Evolutionary conservation across 73 alveolate species (phyloP), one percentile per base, ranked within the genome.

Genomic region (Stentor coeruleus): DNA sequence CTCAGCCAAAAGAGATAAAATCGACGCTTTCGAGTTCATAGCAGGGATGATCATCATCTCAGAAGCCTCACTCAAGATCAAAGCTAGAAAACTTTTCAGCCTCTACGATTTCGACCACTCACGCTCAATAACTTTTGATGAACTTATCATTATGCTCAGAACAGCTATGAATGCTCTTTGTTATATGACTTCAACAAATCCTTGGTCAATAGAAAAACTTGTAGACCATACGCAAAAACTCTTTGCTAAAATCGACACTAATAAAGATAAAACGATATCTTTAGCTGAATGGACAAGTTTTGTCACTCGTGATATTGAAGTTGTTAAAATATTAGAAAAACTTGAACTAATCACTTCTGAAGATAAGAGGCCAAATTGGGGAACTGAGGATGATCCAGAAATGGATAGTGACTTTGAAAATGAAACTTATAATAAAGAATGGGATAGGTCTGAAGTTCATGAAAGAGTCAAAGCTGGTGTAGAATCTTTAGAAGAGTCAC

Each of bases 71-170:
- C 81, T 89, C 3, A 85, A 87, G 83, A 82, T 87, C 49, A 93
- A 93, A 84, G 97, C 97, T 40, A 89, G 84, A 35, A 40, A 91
- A 15, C 31, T 93, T 37, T 93, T 93, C 86, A 75, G 82, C 40
- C 76, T 93, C 40, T 93, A 93, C 79, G 99, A 97, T 84, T 97
- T 97, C 85, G 98, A 97, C 76, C 91, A 95, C 38, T 90, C 93
- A 75, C 84, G 88, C 84, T 95, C 93, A 83, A 92, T 97, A 39
- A 81, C 99, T 37, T 59, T 97, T 77, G 97, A 93, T 89, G 99
- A 97, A 82, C 84, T 95, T 76, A 93, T 94, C 59, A 86, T 94
- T 74, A 81, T 95, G 86, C 58, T 95, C 66, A 91, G 93, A 72
- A 89, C 96, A 38, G 89, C 98, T 4, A 87, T 97, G 74, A 81